These are phyloP conservation scores for Exophiala calicioides DNA, from an alignment of 2,329 filamentous ascomycete genomes.

Conservation along the genomic window DNA sequence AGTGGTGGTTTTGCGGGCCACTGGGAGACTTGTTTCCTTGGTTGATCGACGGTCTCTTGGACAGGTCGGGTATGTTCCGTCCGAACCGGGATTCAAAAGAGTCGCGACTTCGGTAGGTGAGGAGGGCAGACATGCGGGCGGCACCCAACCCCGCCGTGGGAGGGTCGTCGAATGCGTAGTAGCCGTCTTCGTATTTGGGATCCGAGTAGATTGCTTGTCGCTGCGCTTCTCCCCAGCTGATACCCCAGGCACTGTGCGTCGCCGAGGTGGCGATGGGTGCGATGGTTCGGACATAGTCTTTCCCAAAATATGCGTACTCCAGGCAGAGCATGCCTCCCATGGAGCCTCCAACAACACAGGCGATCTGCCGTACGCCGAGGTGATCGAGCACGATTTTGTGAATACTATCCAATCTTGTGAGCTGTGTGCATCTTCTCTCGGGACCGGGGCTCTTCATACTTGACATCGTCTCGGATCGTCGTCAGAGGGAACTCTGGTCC, in stretches of 20 bases:
- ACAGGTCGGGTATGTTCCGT: slow-evolving; percentile 84
- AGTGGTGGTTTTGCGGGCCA: slow-evolving; percentile 71
- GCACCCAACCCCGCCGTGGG: slow-evolving; percentile 85
- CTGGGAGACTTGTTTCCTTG: slow-evolving; percentile 44
- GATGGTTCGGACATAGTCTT: slow-evolving; percentile 55
- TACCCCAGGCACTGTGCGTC: slow-evolving; percentile 60
- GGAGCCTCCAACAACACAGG: slow-evolving; percentile 57
- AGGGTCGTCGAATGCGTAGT: slow-evolving; percentile 85
- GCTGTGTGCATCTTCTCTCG: slow-evolving; percentile 1
- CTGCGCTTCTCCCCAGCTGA: slow-evolving; percentile 61
- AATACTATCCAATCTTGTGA: slow-evolving; percentile 40
- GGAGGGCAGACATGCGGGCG: slow-evolving; percentile 91
- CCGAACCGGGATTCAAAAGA: slow-evolving; percentile 96
- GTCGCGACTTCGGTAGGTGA: slow-evolving; percentile 95
- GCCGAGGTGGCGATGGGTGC: slow-evolving; percentile 59
- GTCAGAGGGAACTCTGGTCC: slow-evolving; percentile 96
- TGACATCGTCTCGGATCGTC: slow-evolving; percentile 92
- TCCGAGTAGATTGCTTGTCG: slow-evolving; percentile 83
- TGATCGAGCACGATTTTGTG: slow-evolving; percentile 58
- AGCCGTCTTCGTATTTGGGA: slow-evolving; percentile 96
- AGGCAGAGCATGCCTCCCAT: slow-evolving; percentile 62
- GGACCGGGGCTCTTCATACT: slow-evolving; percentile 50
- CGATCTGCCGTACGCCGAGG: slow-evolving; percentile 56
- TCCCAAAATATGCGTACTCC: slow-evolving; percentile 71
- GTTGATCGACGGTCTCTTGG: slow-evolving; percentile 74